A percentile compares a stretch with the other conserved stretches of the same genome.
Evolutionary conservation across 768 basidiomycete species (phyloP).

Genomic region (Mrakia hoshinonis): DNA sequence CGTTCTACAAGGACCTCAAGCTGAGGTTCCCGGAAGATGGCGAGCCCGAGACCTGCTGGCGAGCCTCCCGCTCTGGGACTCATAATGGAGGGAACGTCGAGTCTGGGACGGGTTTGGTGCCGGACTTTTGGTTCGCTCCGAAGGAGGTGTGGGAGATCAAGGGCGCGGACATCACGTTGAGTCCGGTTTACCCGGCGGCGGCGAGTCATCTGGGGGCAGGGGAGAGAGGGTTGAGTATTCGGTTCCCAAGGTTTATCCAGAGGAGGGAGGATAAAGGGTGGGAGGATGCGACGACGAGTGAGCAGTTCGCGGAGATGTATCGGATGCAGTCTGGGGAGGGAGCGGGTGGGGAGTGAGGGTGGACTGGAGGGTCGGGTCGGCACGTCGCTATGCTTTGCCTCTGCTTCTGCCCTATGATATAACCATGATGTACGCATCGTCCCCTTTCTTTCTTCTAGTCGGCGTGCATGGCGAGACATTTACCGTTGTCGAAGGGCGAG

Average conservation of each 20-base stretch:
- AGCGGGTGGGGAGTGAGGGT: background rate
- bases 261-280: conserved; percentile 63
- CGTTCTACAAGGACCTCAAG: conserved; percentile 59
- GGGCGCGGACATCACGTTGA: conserved; percentile 59
- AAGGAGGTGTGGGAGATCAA: conserved; percentile 72
- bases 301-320: conserved; percentile 42
- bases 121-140: conserved; percentile 44
- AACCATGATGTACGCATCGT: too few species aligned
- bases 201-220: conserved; percentile 51
- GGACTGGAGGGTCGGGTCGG: too few species aligned
- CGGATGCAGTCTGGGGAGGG: conserved; percentile 2
- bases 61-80: conserved; percentile 51
- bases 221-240: conserved; percentile 64
- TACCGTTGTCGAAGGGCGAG: too few species aligned
- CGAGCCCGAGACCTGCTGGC: conserved; percentile 55
- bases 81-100: conserved; percentile 49
- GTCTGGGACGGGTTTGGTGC: conserved; percentile 52
- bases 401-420: too few species aligned
- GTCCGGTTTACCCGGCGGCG: conserved; percentile 76
- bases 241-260: conserved; percentile 72
- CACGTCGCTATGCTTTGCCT: too few species aligned
- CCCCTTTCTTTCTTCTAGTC: too few species aligned
- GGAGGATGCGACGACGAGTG: conserved; percentile 62
- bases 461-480: too few species aligned
- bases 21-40: conserved; percentile 51